Evolutionary conservation across 2,329 filamentous ascomycete genomes (phyloP).

Genomic region (Penicillium occitanis): DNA sequence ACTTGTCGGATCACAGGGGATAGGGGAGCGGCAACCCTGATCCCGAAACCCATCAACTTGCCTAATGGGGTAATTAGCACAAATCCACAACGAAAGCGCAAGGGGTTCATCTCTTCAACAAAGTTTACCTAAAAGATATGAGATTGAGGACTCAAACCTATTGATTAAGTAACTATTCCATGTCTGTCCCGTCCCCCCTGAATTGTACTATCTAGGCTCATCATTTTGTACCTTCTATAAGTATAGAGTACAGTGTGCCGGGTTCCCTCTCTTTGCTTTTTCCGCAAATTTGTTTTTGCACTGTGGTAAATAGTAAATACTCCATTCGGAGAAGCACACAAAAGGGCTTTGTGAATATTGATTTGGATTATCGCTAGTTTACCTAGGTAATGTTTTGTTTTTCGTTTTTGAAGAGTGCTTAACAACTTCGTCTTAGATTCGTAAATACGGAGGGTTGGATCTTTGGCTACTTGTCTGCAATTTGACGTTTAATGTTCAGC

Average conservation of each 20-base stretch:
- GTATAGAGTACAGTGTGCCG: neutral
- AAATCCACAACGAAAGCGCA: neutral
- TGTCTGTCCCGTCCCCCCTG: neutral
- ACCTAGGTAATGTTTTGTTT: neutral
- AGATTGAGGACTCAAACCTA: neutral
- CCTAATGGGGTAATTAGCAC: neutral
- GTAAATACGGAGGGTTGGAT: neutral
- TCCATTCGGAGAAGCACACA: neutral
- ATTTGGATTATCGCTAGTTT: neutral
- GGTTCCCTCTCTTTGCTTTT: neutral
- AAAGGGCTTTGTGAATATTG: neutral
- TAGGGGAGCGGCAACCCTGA: neutral
- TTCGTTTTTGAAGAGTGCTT: neutral
- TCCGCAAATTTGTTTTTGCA: neutral
- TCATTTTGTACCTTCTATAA: neutral
- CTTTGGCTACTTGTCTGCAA: neutral
- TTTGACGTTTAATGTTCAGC: neutral
- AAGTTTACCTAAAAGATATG: neutral
- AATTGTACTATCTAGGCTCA: neutral
- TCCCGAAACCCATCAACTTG: neutral
- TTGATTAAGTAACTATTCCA: neutral
- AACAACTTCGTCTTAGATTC: neutral
- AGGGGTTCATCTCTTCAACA: neutral
- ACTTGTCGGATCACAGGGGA: neutral
- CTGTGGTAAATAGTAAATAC: neutral